These are phyloP conservation scores for Hymenoscyphus fructigenus DNA, from an alignment of 2,329 filamentous ascomycete genomes.

Conservation along the genomic window DNA sequence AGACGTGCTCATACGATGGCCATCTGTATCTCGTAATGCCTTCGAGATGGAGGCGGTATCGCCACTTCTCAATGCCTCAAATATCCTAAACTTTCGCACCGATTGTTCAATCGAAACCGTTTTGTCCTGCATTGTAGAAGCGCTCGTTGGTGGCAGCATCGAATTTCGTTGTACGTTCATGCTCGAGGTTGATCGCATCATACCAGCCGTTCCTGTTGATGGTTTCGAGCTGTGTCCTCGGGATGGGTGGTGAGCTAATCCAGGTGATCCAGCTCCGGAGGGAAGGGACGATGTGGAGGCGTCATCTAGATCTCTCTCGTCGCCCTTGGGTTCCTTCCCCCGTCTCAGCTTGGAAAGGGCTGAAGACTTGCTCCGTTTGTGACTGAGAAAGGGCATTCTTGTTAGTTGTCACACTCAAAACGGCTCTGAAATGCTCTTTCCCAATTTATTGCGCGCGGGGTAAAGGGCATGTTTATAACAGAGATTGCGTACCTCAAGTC, in stretches of 20 bases:
- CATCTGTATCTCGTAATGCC: slow-evolving; percentile 67
- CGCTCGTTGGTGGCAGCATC: slow-evolving; percentile 17
- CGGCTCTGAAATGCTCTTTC: background rate
- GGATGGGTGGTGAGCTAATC: slow-evolving; percentile 27
- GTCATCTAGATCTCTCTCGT: slow-evolving; percentile 36
- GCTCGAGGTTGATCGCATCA: slow-evolving; percentile 33
- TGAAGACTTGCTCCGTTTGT: slow-evolving; percentile 54
- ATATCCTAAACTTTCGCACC: slow-evolving; percentile 88
- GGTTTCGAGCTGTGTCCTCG: slow-evolving; percentile 30
- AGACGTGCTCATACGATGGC: slow-evolving; percentile 44
- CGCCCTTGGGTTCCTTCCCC: slow-evolving; percentile 37
- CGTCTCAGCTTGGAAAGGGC: slow-evolving; percentile 54
- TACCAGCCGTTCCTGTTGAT: slow-evolving; percentile 31
- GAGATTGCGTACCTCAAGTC: background rate
- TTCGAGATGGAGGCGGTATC: slow-evolving; percentile 89
- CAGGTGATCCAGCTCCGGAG: slow-evolving; percentile 29
- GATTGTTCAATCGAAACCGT: slow-evolving; percentile 78
- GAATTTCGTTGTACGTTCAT: slow-evolving; percentile 18
- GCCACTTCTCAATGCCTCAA: slow-evolving; percentile 86
- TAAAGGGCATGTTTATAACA: background rate
- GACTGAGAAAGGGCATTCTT: slow-evolving; percentile 28
- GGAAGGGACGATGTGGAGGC: slow-evolving; percentile 28
- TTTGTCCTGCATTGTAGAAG: slow-evolving; percentile 29
- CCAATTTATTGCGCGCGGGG: background rate
- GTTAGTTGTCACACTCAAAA: background rate